Evolutionary conservation across 306 rosid species (phyloP).

Genomic region (Ceratonia siliqua): DNA sequence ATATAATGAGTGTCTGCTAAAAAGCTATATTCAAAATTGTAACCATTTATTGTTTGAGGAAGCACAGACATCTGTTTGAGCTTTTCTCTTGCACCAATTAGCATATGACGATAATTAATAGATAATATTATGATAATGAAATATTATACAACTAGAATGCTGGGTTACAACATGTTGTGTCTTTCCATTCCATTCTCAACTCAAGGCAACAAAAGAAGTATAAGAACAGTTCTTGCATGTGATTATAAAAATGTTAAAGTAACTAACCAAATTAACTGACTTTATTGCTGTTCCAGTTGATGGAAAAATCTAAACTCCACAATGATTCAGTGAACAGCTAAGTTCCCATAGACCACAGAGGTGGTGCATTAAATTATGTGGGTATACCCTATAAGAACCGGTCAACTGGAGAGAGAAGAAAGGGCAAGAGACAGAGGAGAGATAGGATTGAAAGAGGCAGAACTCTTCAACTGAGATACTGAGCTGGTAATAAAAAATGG

Average conservation of each 20-base stretch:
- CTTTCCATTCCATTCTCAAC: too few relatives aligned
- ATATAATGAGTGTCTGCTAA: not conserved
- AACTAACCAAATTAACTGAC: not conserved
- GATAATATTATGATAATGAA: too few relatives aligned
- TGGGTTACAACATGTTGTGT: too few relatives aligned
- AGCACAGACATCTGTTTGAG: not conserved
- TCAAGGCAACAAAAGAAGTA: too few relatives aligned
- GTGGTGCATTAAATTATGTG: not conserved
- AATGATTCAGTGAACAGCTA: not conserved
- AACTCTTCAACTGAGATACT: not conserved
- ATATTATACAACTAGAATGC: too few relatives aligned
- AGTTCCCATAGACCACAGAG: not conserved
- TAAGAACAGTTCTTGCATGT: not conserved
- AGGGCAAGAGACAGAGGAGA: not conserved
- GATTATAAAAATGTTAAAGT: not conserved
- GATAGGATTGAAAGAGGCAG: not conserved
- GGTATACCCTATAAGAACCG: not conserved
- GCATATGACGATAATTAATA: too few relatives aligned
- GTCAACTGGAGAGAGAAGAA: not conserved
- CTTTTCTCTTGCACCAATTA: too few relatives aligned
- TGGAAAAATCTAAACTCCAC: not conserved
- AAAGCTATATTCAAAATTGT: not conserved
- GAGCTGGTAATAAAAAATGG: not conserved
- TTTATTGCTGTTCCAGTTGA: not conserved
- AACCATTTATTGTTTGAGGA: not conserved